Conservation (phyloP, 2,329 filamentous ascomycete genomes). For the Hypoxylon sp. region DNA sequence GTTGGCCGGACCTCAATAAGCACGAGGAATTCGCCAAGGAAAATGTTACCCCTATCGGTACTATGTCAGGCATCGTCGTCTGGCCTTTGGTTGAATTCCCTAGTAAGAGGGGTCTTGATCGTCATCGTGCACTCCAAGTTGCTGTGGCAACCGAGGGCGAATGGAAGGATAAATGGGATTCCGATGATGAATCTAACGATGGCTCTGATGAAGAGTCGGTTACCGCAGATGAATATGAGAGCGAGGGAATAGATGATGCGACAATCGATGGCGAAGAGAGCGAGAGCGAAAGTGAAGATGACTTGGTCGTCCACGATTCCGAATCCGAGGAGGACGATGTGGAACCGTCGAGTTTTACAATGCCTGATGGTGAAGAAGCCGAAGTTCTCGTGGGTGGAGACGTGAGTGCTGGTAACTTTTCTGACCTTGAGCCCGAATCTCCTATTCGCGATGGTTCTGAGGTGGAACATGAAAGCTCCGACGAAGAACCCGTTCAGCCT, state of each 20-base stretch:
- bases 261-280: conserved; percentile 30
- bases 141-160: background rate
- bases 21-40: conserved; percentile 11
- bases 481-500: conserved; percentile 26
- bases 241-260: conserved; percentile 37
- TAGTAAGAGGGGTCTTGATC: conserved; percentile 7
- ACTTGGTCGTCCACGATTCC: conserved; percentile 32
- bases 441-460: conserved; percentile 10
- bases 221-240: conserved; percentile 41
- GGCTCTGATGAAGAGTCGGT: conserved; percentile 9
- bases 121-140: conserved; percentile 21
- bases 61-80: background rate
- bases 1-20: conserved; percentile 44
- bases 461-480: conserved; percentile 23
- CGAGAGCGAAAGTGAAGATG: conserved; percentile 27
- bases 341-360: too few species aligned
- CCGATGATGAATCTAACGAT: conserved; percentile 7
- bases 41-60: background rate
- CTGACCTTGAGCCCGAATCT: conserved; percentile 37
- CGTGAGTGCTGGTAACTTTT: conserved; percentile 28
- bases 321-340: conserved; percentile 34
- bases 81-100: conserved; percentile 35
- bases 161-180: conserved; percentile 15
- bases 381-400: conserved; percentile 16
- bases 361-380: conserved; percentile 29